A percentile compares a stretch with the other conserved stretches of the same genome.
Evolutionary conservation across 2,329 filamentous ascomycete genomes (phyloP).

Genomic region (Fusarium clavum): DNA sequence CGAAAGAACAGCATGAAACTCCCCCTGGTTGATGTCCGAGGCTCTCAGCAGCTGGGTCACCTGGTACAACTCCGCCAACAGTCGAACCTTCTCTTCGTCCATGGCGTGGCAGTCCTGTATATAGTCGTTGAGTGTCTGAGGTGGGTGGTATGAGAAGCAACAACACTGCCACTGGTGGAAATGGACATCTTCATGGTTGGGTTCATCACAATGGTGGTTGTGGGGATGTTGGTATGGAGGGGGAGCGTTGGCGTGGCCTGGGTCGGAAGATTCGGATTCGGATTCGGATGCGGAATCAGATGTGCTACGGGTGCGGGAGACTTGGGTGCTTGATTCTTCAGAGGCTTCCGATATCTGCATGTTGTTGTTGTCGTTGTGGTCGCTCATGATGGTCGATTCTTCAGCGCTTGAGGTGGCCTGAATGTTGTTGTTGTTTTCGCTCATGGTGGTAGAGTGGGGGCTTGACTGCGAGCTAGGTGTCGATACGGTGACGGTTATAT

Average conservation of each 20-base stretch:
- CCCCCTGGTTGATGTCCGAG: not conserved
- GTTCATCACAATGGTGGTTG: not conserved
- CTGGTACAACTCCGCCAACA: not conserved
- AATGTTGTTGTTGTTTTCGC: fast-evolving
- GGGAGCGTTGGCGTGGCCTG: not conserved
- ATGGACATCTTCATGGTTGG: not conserved
- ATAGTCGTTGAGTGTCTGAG: not conserved
- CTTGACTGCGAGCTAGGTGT: fast-evolving
- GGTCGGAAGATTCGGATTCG: not conserved
- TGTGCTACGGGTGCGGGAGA: not conserved
- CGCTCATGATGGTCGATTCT: not conserved
- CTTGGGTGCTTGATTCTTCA: not conserved
- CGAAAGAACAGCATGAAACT: not conserved
- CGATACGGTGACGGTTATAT: not conserved
- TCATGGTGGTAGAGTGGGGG: not conserved
- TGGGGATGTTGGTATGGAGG: not conserved
- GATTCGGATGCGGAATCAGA: no score
- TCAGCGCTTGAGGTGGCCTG: not conserved
- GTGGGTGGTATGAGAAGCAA: not conserved
- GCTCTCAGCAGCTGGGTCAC: not conserved
- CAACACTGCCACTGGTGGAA: not conserved
- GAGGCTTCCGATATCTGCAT: no score
- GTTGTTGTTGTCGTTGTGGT: no score
- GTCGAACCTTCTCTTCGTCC: not conserved
- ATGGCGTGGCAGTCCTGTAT: not conserved